These are phyloP conservation scores for Angomonas ambiguus DNA, from an alignment of 208 protist genomes.

Conservation along the genomic window DNA sequence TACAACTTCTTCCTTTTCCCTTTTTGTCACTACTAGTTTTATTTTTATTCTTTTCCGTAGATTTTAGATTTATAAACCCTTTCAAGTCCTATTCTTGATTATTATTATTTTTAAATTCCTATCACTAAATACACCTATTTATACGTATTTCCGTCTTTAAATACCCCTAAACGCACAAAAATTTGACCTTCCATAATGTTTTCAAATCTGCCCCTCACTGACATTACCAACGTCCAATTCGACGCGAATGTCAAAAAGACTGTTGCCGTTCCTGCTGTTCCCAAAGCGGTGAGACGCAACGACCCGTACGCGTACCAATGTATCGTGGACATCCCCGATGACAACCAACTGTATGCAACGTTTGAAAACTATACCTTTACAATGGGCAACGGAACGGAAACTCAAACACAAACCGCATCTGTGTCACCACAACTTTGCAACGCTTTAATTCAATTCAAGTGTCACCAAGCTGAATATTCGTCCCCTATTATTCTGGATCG, in stretches of 20 bases:
- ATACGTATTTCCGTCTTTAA: no score
- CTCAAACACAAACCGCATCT: constrained; percentile 24
- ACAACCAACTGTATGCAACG: not conserved
- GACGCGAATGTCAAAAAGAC: constrained; percentile 8
- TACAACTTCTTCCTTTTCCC: no score
- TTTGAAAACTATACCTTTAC: constrained; percentile 1
- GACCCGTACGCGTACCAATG: constrained; percentile 77
- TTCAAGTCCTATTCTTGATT: no score
- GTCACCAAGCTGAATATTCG: constrained; percentile 72
- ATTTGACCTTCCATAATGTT: no score
- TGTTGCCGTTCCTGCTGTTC: not conserved
- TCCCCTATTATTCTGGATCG: constrained; percentile 49
- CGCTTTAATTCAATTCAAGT: constrained; percentile 84
- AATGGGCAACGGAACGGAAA: constrained; percentile 36
- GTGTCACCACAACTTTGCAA: constrained; percentile 31
- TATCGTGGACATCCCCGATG: constrained; percentile 43
- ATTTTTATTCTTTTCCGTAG: no score
- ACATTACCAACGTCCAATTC: constrained; percentile 70
- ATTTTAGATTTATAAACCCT: no score
- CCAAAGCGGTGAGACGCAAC: constrained; percentile 29
- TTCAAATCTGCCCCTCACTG: constrained; percentile 37
- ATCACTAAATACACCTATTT: no score
- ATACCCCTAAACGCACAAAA: no score
- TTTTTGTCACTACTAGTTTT: no score
- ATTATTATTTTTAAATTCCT: no score